Conservation (phyloP, 148 eudicot genomes). For the Silene uniflora region DNA sequence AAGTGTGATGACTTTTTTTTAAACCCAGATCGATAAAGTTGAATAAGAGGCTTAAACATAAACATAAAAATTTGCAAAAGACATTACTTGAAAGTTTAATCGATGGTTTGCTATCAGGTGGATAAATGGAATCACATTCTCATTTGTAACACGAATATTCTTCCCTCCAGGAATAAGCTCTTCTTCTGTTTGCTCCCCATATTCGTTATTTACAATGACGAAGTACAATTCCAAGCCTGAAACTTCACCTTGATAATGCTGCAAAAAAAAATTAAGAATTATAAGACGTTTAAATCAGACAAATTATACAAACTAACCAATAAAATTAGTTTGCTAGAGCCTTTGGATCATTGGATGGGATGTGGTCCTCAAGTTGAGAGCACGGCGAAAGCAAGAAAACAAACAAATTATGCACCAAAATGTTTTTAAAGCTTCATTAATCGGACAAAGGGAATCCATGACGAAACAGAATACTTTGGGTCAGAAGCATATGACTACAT, state of each 20-base stretch:
- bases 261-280: constrained; percentile 19
- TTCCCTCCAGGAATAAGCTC: constrained; percentile 85
- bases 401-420: neutral
- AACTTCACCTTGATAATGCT: constrained; percentile 80
- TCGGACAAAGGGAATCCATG: neutral
- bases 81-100: constrained; percentile 78
- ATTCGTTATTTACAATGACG: constrained; percentile 87
- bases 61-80: constrained; percentile 1
- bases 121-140: constrained; percentile 79
- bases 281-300: neutral
- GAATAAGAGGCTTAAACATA: neutral
- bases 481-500: neutral
- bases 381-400: neutral
- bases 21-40: neutral
- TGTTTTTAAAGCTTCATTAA: neutral
- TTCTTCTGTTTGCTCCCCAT: constrained; percentile 93
- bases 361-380: neutral
- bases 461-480: neutral
- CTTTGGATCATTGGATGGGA: neutral
- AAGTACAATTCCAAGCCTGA: constrained; percentile 84
- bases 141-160: constrained; percentile 74
- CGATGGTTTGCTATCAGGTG: constrained; percentile 91
- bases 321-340: neutral
- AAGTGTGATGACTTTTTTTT: constrained; percentile 10
- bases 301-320: neutral